Conservation (phyloP, 352 stramenopile species). For the Globisporangium cystogenes region DNA sequence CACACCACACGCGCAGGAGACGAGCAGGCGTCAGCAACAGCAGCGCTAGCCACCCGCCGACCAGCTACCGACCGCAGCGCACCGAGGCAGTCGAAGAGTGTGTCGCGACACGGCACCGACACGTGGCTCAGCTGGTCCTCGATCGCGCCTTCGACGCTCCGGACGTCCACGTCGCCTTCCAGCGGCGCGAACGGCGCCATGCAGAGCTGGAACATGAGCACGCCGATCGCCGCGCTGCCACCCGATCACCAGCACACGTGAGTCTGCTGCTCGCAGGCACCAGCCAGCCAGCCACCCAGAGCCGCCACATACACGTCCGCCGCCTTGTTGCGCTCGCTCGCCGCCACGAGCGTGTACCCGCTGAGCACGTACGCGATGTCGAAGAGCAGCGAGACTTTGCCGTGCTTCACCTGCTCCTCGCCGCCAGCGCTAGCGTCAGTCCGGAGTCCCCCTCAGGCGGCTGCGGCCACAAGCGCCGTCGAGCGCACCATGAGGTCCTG, state of each 20-base stretch:
- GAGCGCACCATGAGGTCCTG: slow-evolving; percentile 40
- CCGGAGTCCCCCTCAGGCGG: no score
- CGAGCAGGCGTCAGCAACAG: neutral
- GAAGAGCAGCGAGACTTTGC: slow-evolving; percentile 36
- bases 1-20: neutral
- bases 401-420: slow-evolving; percentile 36
- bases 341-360: slow-evolving; percentile 37
- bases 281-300: neutral
- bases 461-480: neutral
- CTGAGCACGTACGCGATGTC: slow-evolving; percentile 37
- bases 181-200: slow-evolving; percentile 30
- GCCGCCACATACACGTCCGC: slow-evolving; percentile 54
- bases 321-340: slow-evolving; percentile 27
- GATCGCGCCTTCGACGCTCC: slow-evolving; percentile 30
- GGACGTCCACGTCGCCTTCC: slow-evolving; percentile 18
- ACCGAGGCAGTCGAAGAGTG: slow-evolving; percentile 53
- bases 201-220: slow-evolving; percentile 57
- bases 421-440: no score
- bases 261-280: neutral
- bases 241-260: neutral
- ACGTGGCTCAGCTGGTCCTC: slow-evolving; percentile 47
- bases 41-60: neutral
- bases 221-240: slow-evolving; percentile 39
- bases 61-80: slow-evolving; percentile 5
- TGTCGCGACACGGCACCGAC: slow-evolving; percentile 28